Evolutionary conservation across 1,284 basidiomycete genomes (phyloP).

Genomic region (Fistulina hepatica): DNA sequence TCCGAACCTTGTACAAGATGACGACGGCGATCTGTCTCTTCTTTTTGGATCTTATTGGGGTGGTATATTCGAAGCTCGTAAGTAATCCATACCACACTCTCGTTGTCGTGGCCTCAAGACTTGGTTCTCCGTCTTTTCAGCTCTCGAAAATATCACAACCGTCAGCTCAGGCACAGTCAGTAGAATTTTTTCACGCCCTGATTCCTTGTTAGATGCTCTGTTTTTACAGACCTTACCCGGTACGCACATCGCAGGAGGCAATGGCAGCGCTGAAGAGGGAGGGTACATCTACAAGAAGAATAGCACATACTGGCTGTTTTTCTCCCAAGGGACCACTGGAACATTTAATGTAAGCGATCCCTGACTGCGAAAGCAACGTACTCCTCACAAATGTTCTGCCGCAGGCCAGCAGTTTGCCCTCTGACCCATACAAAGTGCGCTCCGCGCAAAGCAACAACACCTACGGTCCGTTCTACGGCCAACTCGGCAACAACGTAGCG

Average conservation of each 20-base stretch:
- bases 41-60: slow-evolving; percentile 12
- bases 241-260: slow-evolving; percentile 12
- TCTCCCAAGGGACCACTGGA: background rate
- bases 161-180: no score
- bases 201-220: no score
- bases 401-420: no score
- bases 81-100: slow-evolving; percentile 6
- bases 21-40: slow-evolving; percentile 8
- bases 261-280: slow-evolving; percentile 9
- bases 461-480: slow-evolving; percentile 22
- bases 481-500: slow-evolving; percentile 16
- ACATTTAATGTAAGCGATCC: background rate
- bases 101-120: no score
- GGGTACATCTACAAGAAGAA: slow-evolving; percentile 9
- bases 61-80: slow-evolving; percentile 9
- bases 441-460: slow-evolving; percentile 22
- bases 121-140: no score
- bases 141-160: no score
- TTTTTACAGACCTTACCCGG: slow-evolving; percentile 8
- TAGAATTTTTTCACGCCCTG: no score
- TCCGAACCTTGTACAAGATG: slow-evolving; percentile 9
- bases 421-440: slow-evolving; percentile 21
- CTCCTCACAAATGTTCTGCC: no score
- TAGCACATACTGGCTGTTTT: slow-evolving; percentile 7
- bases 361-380: no score